Base-by-base conservation (phyloP, 768 basidiomycete genomes). In the Galerina sulciceps region DNA sequence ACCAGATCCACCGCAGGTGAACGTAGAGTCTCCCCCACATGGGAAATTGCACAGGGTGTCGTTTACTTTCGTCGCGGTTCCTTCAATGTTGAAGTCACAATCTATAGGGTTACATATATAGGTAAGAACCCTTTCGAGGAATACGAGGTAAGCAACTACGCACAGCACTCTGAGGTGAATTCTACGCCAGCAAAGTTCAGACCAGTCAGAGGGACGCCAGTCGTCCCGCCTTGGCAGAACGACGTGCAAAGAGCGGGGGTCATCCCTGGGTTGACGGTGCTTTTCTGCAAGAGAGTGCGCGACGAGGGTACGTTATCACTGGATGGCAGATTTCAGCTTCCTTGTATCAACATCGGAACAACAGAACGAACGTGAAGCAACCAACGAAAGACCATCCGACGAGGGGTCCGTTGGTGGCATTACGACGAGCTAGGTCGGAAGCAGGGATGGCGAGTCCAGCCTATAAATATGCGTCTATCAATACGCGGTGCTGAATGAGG, bases 21-120 rank as follows among this genome's bases (percentile, higher is more conserved):
- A 55, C 9, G 62, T 59, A 31, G 31, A n/a, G 13, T 63, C 62
- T 14, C 62, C 62, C 9, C 41, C 62, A 26, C 62, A 63, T n/a
- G 55, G 49, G 59, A 63, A 57, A 38, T 42, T 46, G n/a, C 62
- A 63, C 10, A 53, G 42, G 22, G 51, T 48, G 26, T 57, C 48
- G 22, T 60, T 52, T 15, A 63, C 55, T 14, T 57, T 44, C 20
- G 37, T 55, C 1, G 62, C 62, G 10, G 62, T 63, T 14, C 62
- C 62, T 51, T 60, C 58, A 18, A 63, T 63, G 47, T 60, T 57
- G 48, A 60, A 60, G 36, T 60, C 62, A 46, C 61, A 62, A 49
- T 45, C 61, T 62, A 55, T 6, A 43, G 13, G 18, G 31, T 47
- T 17, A 41, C 36, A 51, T 6, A 51, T 6, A 10, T 23, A 31